A percentile compares a stretch with the other conserved stretches of the same genome.
phyloP scores from a whole-genome alignment of 106 monocot genomes.

The Dendrobium nobile region DNA sequence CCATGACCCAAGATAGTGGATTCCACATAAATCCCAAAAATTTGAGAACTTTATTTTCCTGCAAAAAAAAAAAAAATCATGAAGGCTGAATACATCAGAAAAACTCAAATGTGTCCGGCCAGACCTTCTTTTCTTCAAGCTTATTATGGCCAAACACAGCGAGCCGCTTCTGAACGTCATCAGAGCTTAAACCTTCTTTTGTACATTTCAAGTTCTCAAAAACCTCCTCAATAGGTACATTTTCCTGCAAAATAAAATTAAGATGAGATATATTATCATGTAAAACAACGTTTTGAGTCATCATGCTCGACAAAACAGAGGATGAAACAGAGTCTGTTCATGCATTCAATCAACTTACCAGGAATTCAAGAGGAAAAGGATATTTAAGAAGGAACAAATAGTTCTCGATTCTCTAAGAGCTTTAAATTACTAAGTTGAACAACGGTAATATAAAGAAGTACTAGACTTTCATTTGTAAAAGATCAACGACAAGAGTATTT shows the following conservation, averaged over 20 bases:
- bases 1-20: slow-evolving; percentile 61
- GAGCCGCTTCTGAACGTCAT: slow-evolving; percentile 38
- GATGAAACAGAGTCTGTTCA: neutral
- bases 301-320: neutral
- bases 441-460: too few species aligned
- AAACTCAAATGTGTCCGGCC: slow-evolving; percentile 3
- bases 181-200: slow-evolving; percentile 30
- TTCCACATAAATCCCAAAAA: slow-evolving; percentile 65
- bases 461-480: neutral
- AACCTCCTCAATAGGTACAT: slow-evolving; percentile 39
- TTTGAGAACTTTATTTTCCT: slow-evolving; percentile 54
- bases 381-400: too few species aligned
- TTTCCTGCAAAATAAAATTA: slow-evolving; percentile 23
- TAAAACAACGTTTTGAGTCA: neutral
- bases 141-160: slow-evolving; percentile 43
- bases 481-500: neutral
- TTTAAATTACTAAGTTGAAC: too few species aligned
- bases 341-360: neutral
- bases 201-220: slow-evolving; percentile 44
- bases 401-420: too few species aligned
- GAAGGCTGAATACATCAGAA: neutral
- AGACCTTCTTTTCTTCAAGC: slow-evolving; percentile 53
- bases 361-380: too few species aligned
- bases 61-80: neutral
- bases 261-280: slow-evolving; percentile 5